These are phyloP conservation scores for Saccharomyces hybrid DNA, from an alignment of 1,139 yeast species.

Conservation along the genomic window DNA sequence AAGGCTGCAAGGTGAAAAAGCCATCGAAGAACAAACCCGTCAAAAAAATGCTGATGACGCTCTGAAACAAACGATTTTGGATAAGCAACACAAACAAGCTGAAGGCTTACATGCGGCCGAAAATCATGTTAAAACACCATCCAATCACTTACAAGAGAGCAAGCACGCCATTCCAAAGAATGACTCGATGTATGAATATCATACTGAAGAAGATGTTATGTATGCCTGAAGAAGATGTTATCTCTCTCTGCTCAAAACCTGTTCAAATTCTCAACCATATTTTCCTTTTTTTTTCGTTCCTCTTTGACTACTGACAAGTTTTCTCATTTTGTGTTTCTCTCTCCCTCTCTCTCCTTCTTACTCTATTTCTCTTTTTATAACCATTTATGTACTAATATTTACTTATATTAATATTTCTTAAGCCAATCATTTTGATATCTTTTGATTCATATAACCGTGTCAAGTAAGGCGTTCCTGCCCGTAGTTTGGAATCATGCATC, in stretches of 20 bases:
- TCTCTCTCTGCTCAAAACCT: too few relatives aligned
- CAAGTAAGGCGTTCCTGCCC: too few relatives aligned
- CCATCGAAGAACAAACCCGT: conserved; percentile 12
- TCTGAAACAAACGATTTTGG: conserved; percentile 8
- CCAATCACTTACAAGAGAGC: not conserved
- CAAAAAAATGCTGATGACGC: conserved; percentile 9
- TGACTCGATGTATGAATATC: conserved; percentile 23
- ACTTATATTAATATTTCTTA: not conserved
- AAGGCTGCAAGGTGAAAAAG: conserved; percentile 10
- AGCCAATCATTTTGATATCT: not conserved
- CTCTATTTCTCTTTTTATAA: not conserved
- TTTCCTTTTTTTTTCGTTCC: too few relatives aligned
- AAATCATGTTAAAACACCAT: not conserved
- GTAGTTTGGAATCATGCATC: not conserved
- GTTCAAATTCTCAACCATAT: too few relatives aligned
- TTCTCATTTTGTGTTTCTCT: not conserved
- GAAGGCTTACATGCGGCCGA: conserved; percentile 12
- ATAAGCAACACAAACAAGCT: conserved; percentile 11
- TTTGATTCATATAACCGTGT: not conserved
- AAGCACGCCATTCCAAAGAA: conserved; percentile 5
- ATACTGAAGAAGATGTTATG: conserved; percentile 24
- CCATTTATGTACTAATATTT: not conserved
- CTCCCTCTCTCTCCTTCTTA: too few relatives aligned
- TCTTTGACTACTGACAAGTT: not conserved
- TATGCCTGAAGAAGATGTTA: conserved; percentile 4